A percentile compares a stretch with the other conserved stretches of the same genome.
Conservation (phyloP, 2,329 filamentous ascomycete genomes). For the Xenosphaeropsis pyriputrescens region DNA sequence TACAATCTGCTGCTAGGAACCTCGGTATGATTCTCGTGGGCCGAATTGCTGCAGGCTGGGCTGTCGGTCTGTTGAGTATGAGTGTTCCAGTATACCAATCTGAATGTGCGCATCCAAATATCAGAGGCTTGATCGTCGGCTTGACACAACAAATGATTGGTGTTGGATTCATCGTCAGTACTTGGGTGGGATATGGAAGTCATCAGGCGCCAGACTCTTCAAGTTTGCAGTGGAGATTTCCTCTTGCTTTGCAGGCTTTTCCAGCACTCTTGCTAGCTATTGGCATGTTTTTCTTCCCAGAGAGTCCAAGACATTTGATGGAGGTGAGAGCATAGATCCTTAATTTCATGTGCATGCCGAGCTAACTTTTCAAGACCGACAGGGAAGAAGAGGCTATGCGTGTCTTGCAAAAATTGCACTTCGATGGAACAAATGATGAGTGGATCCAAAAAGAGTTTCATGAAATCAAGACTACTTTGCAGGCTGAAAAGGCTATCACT, state of each 20-base stretch:
- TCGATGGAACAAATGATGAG: slow-evolving; percentile 35
- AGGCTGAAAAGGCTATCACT: slow-evolving; percentile 38
- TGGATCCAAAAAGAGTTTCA: slow-evolving; percentile 42
- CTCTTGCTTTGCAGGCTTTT: slow-evolving; percentile 38
- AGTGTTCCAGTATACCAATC: slow-evolving; percentile 49
- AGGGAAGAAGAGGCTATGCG: slow-evolving; percentile 30
- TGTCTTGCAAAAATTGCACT: slow-evolving; percentile 36
- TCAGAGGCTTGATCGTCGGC: slow-evolving; percentile 42
- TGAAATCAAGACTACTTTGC: slow-evolving; percentile 46
- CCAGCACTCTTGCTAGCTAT: slow-evolving; percentile 33
- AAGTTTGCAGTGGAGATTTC: slow-evolving; percentile 6
- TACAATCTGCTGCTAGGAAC: slow-evolving; percentile 39
- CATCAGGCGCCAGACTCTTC: not conserved
- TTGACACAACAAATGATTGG: slow-evolving; percentile 51
- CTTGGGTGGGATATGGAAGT: slow-evolving; percentile 8
- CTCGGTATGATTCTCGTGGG: slow-evolving; percentile 40
- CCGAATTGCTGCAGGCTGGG: slow-evolving; percentile 32
- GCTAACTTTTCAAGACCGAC: slow-evolving; percentile 21
- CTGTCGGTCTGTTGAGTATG: slow-evolving; percentile 44
- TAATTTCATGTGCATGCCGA: slow-evolving; percentile 6
- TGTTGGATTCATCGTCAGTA: slow-evolving; percentile 38
- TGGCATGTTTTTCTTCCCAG: slow-evolving; percentile 46
- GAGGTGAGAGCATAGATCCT: no score
- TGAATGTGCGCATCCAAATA: slow-evolving; percentile 44
- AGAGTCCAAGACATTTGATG: slow-evolving; percentile 41